Conservation (phyloP, 2,329 filamentous ascomycete species). For the Sarocladium kiliense region DNA sequence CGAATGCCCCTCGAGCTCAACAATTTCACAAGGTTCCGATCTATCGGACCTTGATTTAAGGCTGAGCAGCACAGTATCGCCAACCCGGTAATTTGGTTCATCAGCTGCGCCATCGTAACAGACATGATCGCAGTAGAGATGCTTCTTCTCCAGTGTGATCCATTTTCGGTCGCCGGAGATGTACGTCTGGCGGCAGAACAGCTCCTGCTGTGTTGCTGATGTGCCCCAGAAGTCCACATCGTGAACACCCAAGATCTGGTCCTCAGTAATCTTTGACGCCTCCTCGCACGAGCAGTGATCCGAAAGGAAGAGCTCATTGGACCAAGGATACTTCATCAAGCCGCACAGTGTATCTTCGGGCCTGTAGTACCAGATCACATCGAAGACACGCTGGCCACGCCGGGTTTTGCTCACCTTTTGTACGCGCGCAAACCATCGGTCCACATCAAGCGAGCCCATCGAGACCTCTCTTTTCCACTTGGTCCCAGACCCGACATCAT, state of each 20-base stretch:
- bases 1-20: conserved; percentile 21
- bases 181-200: conserved; percentile 70
- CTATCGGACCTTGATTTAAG: conserved; percentile 21
- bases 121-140: conserved; percentile 48
- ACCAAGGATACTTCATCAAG: conserved; percentile 60
- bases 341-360: conserved; percentile 67
- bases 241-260: conserved; percentile 54
- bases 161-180: conserved; percentile 55
- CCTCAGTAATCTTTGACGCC: conserved; percentile 38
- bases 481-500: conserved; percentile 41
- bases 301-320: conserved; percentile 71
- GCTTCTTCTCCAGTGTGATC: conserved; percentile 46
- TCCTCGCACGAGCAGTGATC: conserved; percentile 68
- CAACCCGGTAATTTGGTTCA: conserved; percentile 31
- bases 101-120: conserved; percentile 1
- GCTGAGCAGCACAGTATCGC: conserved; percentile 55
- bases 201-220: conserved; percentile 41
- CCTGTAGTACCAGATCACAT: conserved; percentile 70
- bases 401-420: conserved; percentile 43
- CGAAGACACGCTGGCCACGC: conserved; percentile 39
- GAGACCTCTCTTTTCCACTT: conserved; percentile 50
- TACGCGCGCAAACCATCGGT: conserved; percentile 68
- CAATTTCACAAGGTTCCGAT: conserved; percentile 59
- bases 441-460: conserved; percentile 34
- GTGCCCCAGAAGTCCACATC: conserved; percentile 52